Evolutionary conservation across 306 rosid species (phyloP), one percentile per base, ranked within the genome.

Genomic region (Dalbergia cochinchinensis): DNA sequence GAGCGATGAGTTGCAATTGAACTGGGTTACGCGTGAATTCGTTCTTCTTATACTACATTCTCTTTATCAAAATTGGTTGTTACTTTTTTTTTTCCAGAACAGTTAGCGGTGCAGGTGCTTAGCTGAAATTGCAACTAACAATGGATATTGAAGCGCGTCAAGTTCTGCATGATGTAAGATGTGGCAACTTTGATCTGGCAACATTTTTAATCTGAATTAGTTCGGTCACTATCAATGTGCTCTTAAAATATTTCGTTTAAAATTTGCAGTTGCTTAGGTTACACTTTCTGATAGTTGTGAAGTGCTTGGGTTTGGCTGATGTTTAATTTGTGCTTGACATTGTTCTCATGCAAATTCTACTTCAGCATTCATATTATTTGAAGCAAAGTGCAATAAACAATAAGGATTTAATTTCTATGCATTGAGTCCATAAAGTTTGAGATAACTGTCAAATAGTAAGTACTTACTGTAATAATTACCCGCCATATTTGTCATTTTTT

Each of bases 111-210:
- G 66, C 33, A 4, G 16, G 47, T 58, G 80, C 55, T 74, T 72
- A 42, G 76, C 83, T 69, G 69, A 74, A 41, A 41, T 77, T 18
- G 71, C 73, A 53, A 31, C 66, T 73, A 33, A 41, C 41, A 45
- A 89, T 87, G 95, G 74, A 78, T 48, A 64, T 50, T 69, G 85
- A 58, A 50, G 73, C 78, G 22, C 86, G 18, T 45, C 83, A 15
- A n/a, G 14, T 47, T 83, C 67, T 73, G 76, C 90, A 59, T 19
- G 85, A 86, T 65, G 97, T 92, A 89, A 90, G 96, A 39, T 26
- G 31, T 26, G 73, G 18, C 42, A 70, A 78, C 42, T 61, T 54
- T 77, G 71, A 73, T 74, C 59, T 57, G 48, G 57, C 6, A 42
- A 51, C 7, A 72, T 71, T 68, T 47, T 31, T 22, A 48, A 22